Evolutionary conservation across 257 asterid genomes (phyloP).

Genomic region (Leptodermis oblonga): DNA sequence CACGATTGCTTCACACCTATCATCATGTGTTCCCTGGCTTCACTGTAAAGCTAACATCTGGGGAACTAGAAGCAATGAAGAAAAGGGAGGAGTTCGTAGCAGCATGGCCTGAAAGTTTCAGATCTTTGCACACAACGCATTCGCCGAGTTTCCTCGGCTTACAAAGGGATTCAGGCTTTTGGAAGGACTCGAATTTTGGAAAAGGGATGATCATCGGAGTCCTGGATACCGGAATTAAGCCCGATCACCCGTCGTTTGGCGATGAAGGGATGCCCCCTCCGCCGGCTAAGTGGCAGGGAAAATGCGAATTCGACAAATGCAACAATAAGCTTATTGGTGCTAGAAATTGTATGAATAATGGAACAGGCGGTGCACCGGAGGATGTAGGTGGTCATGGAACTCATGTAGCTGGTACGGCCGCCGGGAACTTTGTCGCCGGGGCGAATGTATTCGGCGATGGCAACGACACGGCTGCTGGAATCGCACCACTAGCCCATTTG

Average conservation of each 20-base stretch:
- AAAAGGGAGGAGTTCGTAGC: not conserved
- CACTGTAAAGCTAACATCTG: not conserved
- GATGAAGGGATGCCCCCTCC: conserved; percentile 49
- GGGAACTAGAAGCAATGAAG: not conserved
- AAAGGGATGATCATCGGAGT: conserved; percentile 47
- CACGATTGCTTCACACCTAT: not conserved
- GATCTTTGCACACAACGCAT: not conserved
- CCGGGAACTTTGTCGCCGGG: conserved; percentile 39
- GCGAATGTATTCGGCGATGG: conserved; percentile 46
- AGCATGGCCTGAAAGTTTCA: not conserved
- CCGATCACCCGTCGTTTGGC: conserved; percentile 43
- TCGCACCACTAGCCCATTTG: conserved; percentile 55
- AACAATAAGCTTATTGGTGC: conserved; percentile 58
- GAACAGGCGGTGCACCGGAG: not conserved
- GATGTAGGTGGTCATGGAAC: conserved; percentile 49
- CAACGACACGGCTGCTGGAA: conserved; percentile 49
- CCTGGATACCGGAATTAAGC: conserved; percentile 34
- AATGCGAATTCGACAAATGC: conserved; percentile 32
- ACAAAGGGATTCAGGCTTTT: not conserved
- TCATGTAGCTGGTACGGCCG: conserved; percentile 48
- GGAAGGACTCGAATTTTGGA: conserved; percentile 33
- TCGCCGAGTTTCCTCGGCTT: not conserved
- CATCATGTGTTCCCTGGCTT: not conserved
- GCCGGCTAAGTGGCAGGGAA: conserved; percentile 48
- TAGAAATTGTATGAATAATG: conserved; percentile 5